Evolutionary conservation across 441 rosid species (phyloP).

Genomic region (Daphne laureola): DNA sequence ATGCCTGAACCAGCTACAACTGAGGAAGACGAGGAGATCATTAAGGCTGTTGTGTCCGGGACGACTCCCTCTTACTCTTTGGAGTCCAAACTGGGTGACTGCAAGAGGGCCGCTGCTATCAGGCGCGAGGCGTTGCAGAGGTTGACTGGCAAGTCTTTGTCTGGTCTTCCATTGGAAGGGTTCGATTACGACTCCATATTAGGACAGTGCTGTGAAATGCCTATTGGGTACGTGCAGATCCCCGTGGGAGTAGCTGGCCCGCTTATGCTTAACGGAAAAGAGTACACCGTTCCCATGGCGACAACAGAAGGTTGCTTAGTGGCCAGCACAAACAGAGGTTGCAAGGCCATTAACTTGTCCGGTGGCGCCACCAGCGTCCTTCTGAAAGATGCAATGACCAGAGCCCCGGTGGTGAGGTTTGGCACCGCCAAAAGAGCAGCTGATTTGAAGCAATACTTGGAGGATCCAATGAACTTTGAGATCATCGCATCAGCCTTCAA

Average conservation of each 20-base stretch:
- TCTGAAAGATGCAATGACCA: conserved; percentile 40
- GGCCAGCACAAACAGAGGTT: conserved; percentile 54
- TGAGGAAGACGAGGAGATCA: conserved; percentile 37
- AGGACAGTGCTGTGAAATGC: conserved; percentile 65
- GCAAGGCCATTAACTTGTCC: conserved; percentile 41
- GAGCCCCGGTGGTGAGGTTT: conserved; percentile 50
- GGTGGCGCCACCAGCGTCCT: conserved; percentile 44
- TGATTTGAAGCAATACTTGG: conserved; percentile 34
- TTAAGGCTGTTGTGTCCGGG: conserved; percentile 35
- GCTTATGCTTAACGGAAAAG: conserved; percentile 37
- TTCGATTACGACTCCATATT: conserved; percentile 40
- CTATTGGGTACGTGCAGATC: conserved; percentile 48
- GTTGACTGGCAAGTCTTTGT: conserved; percentile 35
- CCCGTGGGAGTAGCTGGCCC: conserved; percentile 60
- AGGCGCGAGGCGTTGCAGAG: conserved; percentile 46
- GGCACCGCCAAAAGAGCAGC: conserved; percentile 41
- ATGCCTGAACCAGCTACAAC: conserved; percentile 6
- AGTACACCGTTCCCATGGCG: conserved; percentile 48
- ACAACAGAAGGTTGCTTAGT: conserved; percentile 58
- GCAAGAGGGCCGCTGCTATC: conserved; percentile 35
- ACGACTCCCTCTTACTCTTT: conserved; percentile 34
- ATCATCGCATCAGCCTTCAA: conserved; percentile 22
- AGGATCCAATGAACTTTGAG: conserved; percentile 34
- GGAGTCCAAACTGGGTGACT: conserved; percentile 43
- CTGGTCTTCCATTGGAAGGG: conserved; percentile 38